Base-by-base conservation (phyloP, 2,329 filamentous ascomycete species). In the Epichloe brachyelytri region DNA sequence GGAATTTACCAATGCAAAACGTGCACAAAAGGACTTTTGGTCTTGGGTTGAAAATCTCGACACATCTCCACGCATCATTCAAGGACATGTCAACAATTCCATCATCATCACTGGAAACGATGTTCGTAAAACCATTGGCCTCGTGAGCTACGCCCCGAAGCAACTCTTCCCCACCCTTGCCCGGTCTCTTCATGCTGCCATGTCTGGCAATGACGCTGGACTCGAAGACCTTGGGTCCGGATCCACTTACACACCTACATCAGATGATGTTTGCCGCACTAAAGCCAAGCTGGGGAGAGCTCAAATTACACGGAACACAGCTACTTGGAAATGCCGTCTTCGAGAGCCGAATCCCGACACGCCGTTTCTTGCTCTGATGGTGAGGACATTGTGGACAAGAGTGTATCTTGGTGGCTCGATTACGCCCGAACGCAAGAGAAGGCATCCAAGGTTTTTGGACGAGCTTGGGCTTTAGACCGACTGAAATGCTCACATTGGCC, bases 401-500 rank as follows among this genome's bases (percentile, higher is more conserved):
- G 49, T 14, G 19, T 59, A 14, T 3, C 46, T 1, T 62, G 58
- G 20, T 63, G 40, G 40, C 40, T 43, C 5, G 40, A 43, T 20
- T 65, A 67, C 52, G 50, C 68, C 17, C 20, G 45, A 2, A 46
- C 54, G 22, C 58, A 67, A 10, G 50, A 55, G 15, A 41, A 40
- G 8, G 56, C 61, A 47, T 65, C 66, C 0, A 54, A 58, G 1
- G 58, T 63, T 22, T 59, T 67, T 15, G 68, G 63, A 8, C 51
- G 60, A 0, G 48, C 46, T 41, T 69, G 67, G 68, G 52, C 66
- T 8, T 30, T 22, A 6, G 55, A 70, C 46, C 67, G 65, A 4
- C 56, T 72, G 11, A 52, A 57, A 7, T 76, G 72, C 60, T 56
- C 61, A 0, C 64, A 64, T 4, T 67, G 71, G 59, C 53, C 34